These are phyloP conservation scores for Diddensiella caesifluorescens DNA, from an alignment of 805 yeast species.

Conservation along the genomic window DNA sequence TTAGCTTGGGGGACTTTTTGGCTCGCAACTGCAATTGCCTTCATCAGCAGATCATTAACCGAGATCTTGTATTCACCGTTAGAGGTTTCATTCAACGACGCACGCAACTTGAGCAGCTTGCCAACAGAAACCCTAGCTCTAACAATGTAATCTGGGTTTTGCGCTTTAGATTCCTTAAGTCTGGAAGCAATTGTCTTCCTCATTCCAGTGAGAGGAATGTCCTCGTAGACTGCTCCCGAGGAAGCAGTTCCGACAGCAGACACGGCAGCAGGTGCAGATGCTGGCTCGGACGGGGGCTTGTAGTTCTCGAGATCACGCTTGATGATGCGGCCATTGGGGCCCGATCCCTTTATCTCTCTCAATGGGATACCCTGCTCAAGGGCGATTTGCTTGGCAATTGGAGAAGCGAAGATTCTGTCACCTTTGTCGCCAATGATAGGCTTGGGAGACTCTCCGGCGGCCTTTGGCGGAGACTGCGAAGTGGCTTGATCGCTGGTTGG, in stretches of 20 bases:
- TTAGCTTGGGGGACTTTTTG: constrained; percentile 89
- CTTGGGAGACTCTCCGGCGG: constrained; percentile 39
- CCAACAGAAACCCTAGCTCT: constrained; percentile 81
- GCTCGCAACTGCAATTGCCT: constrained; percentile 89
- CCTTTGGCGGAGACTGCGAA: constrained; percentile 70
- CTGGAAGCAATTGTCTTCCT: constrained; percentile 91
- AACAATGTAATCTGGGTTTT: constrained; percentile 88
- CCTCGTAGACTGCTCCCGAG: constrained; percentile 61
- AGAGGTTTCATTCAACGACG: constrained; percentile 76
- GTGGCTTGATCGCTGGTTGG: constrained; percentile 33
- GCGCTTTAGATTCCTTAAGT: constrained; percentile 76
- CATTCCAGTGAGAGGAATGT: constrained; percentile 84
- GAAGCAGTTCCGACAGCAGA: constrained; percentile 42
- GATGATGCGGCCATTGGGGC: constrained; percentile 92
- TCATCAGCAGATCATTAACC: constrained; percentile 88
- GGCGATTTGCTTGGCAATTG: constrained; percentile 89
- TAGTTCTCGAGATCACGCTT: constrained; percentile 82
- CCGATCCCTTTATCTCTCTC: constrained; percentile 81
- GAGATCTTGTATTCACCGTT: constrained; percentile 87
- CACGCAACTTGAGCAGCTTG: constrained; percentile 87
- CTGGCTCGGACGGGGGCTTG: constrained; percentile 38
- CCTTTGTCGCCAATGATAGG: constrained; percentile 30
- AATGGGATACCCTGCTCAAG: constrained; percentile 85
- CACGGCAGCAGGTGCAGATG: constrained; percentile 35
- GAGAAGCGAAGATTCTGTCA: constrained; percentile 86